These are phyloP conservation scores for Irineochytrium annulatum DNA, from an alignment of 192 early-diverging fungal species.

Conservation along the genomic window DNA sequence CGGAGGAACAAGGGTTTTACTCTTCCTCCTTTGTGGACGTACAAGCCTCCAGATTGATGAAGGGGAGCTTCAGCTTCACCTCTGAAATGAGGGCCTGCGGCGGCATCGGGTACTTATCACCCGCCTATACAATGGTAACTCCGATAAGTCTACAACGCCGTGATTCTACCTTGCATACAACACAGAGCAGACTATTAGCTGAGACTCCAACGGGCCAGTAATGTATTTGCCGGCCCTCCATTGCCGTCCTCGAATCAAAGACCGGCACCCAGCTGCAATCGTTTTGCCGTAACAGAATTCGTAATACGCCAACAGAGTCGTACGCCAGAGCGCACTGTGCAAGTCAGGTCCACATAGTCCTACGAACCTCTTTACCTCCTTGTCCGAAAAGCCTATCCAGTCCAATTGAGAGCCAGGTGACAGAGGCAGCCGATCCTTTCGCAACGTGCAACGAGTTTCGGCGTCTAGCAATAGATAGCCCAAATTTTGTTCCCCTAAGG, in stretches of 20 bases:
- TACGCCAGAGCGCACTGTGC: slow-evolving; percentile 54
- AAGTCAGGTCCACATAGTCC: slow-evolving; percentile 1
- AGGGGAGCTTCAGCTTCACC: too few species aligned
- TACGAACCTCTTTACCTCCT: slow-evolving; percentile 42
- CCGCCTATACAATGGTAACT: too few species aligned
- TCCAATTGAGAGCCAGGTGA: slow-evolving; percentile 53
- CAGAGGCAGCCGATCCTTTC: slow-evolving; percentile 60
- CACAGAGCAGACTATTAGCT: too few species aligned
- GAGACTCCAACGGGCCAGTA: too few species aligned
- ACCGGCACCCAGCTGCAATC: slow-evolving; percentile 78
- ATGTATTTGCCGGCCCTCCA: too few species aligned
- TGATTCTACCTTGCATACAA: too few species aligned
- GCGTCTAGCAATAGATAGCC: slow-evolving; percentile 65
- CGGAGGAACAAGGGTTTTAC: too few species aligned
- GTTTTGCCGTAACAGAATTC: slow-evolving; percentile 68
- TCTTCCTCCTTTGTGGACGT: too few species aligned
- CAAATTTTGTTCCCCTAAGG: slow-evolving; percentile 43
- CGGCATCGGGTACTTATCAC: too few species aligned
- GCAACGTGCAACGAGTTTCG: slow-evolving; percentile 43
- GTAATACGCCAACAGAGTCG: slow-evolving; percentile 76
- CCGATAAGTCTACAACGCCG: too few species aligned
- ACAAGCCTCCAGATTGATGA: too few species aligned
- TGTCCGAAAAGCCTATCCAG: slow-evolving; percentile 86
- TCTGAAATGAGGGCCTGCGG: too few species aligned
- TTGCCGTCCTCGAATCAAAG: slow-evolving; percentile 62